Conservation (phyloP, 345 rosid species). For the Citrus sp. region DNA sequence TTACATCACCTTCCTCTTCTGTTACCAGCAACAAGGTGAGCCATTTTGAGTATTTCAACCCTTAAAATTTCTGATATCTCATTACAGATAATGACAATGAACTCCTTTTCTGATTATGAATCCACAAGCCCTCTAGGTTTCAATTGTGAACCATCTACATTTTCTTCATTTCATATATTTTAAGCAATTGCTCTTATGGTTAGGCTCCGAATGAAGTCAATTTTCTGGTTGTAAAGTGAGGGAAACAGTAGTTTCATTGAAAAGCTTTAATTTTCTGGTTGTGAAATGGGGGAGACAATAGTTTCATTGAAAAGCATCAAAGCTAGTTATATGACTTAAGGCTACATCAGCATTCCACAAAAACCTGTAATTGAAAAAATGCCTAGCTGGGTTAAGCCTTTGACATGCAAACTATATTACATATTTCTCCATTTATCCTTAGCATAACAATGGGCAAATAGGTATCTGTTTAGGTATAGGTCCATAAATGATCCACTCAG, state of each 20-base stretch:
- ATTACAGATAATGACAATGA: neutral
- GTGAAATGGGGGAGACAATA: neutral
- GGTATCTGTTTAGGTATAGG: neutral
- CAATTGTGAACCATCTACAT: neutral
- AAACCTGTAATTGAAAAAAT: neutral
- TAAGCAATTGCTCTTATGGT: neutral
- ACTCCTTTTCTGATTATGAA: neutral
- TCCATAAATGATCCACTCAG: neutral
- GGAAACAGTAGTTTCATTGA: neutral
- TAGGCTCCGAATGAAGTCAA: neutral
- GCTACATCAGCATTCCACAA: neutral
- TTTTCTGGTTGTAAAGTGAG: neutral
- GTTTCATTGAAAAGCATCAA: neutral
- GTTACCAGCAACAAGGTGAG: constrained; percentile 70
- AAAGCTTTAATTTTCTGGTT: constrained; percentile 4
- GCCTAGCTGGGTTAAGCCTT: neutral
- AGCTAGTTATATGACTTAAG: neutral
- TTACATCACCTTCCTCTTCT: constrained; percentile 70
- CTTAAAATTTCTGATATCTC: neutral
- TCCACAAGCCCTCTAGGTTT: neutral
- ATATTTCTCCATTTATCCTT: constrained; percentile 2
- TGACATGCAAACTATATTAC: neutral
- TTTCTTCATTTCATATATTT: neutral
- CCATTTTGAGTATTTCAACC: neutral
- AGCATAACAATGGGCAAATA: neutral